Evolutionary conservation across 2,329 filamentous ascomycete genomes (phyloP), one percentile per base, ranked within the genome.

Genomic region (Aspergillus ochraceus): DNA sequence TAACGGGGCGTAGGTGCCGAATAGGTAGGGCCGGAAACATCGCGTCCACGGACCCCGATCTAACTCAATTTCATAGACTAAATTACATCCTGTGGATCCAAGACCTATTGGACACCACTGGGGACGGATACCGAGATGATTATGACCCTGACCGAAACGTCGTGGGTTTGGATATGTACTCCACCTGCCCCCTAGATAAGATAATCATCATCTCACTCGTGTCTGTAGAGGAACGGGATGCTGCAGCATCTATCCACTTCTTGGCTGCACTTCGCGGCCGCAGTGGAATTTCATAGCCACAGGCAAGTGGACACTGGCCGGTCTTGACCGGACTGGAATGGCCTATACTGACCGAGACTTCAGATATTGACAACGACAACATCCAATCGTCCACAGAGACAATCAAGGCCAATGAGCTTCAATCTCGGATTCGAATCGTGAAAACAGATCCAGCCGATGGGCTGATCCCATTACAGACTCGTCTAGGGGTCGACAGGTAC

Each of bases 1-100:
- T 65, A 60, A 63, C 39, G 24, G 17, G 5, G 20, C 42, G 29
- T 26, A 81, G 78, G 74, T 81, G 5, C 79, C 79, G 4, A 80
- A 80, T 60, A 77, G 80, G 80, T 81, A 66, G 52, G 26, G 61
- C 64, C 32, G n/a, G 17, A 3, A 11, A 42, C 29, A 5, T 20
- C 11, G n/a, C 17, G 29, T 30, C 9, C 17, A 45, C 19, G 10
- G 32, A 36, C 32, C 36, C 36, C 17, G 6, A 10, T 53, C 66
- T 70, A 29, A 67, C 54, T 26, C 8, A 0, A 86, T 39, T 8
- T 1, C 2, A 29, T 61, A 87, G 92, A 53, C 88, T 96, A 74
- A 95, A 94, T 70, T 99, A 99, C 73, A 86, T 98, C 20, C 79
- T 93, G 9, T 98, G 93, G 92, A 80, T 98, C 1, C 92, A 96